Base-by-base conservation (phyloP, 495 filamentous ascomycete genomes). In the Beverwykella pulmonaria region DNA sequence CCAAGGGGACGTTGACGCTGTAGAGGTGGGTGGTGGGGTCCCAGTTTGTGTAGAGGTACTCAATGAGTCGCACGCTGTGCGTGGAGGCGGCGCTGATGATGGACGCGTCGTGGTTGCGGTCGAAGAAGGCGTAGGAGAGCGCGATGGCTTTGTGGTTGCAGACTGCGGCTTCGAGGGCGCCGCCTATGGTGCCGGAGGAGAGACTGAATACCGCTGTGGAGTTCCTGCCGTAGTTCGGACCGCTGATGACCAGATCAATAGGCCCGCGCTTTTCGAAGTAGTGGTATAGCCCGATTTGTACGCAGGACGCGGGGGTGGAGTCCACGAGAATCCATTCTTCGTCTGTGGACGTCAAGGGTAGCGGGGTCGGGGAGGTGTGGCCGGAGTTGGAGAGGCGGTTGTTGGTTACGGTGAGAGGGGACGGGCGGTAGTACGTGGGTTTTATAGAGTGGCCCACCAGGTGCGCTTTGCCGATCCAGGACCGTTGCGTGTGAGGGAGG, bases 401-500 rank as follows among this genome's bases (percentile, higher is more conserved):
- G 87, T 65, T 47, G n/a, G 79, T 76, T 10, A 36, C 58, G 0
- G 87, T 82, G 57, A 83, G 80, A 20, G 73, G 48, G 12, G 58
- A 10, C 85, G 82, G 80, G 8, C 90, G 90, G 81, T 93, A 98
- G 78, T 96, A 96, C n/a, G 87, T 87, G 2, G 93, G 92, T 63
- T 88, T 90, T 44, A 96, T 85, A 20, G 89, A 88, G 70, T 91
- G 87, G 59, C 92, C 92, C 65, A 96, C 88, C 47, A 97, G 87
- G 74, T 98, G 93, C 22, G 94, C 94, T 80, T 98, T 98, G 60
- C 92, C 92, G 70, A 98, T 97, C 94, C 94, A 98, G 57, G 91
- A 95, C 52, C 93, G 88, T 77, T 98, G 94, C 10, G 87, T 87
- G 76, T 97, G 88, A 0, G 94, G 94, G 2, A 98, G 85, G 62